phyloP scores from a whole-genome alignment of 352 stramenopile genomes.

The Phytophthora hibernalis region DNA sequence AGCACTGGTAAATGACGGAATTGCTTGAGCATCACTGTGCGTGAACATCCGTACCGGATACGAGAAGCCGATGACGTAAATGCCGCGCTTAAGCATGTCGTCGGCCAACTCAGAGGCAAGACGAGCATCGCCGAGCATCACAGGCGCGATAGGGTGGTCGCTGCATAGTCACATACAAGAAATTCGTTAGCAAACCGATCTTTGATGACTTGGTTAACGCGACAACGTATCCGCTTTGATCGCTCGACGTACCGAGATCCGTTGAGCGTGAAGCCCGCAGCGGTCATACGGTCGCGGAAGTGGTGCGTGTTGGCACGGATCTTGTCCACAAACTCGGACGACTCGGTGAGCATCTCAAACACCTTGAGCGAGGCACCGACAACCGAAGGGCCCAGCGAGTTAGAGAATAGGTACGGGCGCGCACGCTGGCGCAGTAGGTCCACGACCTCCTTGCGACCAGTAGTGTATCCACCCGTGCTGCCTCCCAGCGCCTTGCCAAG shows the following conservation, averaged over 20 bases:
- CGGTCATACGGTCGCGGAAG: slow-evolving; percentile 93
- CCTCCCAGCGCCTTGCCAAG: slow-evolving; percentile 94
- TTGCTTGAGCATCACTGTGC: background rate
- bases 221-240: background rate
- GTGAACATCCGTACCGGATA: slow-evolving; percentile 79
- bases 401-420: slow-evolving; percentile 94
- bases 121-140: slow-evolving; percentile 93
- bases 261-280: slow-evolving; percentile 90
- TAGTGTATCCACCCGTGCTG: slow-evolving; percentile 94
- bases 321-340: slow-evolving; percentile 87
- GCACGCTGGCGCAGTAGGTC: slow-evolving; percentile 92
- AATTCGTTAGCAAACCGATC: slow-evolving; percentile 8
- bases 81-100: slow-evolving; percentile 92
- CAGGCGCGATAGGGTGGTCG: slow-evolving; percentile 91
- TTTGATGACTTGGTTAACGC: background rate
- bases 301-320: slow-evolving; percentile 91
- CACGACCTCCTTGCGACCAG: slow-evolving; percentile 89
- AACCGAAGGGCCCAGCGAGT: slow-evolving; percentile 93
- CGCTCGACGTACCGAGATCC: slow-evolving; percentile 67
- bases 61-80: slow-evolving; percentile 96
- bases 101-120: slow-evolving; percentile 91
- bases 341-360: slow-evolving; percentile 92
- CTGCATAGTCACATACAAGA: slow-evolving; percentile 32
- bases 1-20: background rate
- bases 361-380: slow-evolving; percentile 94